Base-by-base conservation (phyloP, 73 alveolate genomes). In the Blepharisma stoltei region DNA sequence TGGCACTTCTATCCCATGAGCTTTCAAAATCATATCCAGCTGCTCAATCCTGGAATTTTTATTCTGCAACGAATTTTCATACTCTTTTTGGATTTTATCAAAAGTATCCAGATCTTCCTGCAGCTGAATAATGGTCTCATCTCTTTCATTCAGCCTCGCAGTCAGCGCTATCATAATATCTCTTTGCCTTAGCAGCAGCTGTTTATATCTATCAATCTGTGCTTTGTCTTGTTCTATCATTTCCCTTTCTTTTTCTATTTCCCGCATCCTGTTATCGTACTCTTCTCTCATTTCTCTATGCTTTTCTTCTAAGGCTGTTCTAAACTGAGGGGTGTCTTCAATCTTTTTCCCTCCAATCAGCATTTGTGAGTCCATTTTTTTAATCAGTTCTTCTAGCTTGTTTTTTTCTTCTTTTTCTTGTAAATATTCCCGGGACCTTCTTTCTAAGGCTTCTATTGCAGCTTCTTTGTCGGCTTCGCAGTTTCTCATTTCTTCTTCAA, bases 131-230 rank as follows among this genome's bases (percentile, higher is more conserved):
- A 97, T 97, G 50, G 97, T 86, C 80, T 97, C 99, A 85, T 97
- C 99, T 69, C 99, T 89, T 82, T 97, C 99, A 80, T 97, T 97
- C 69, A 97, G 92, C 83, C 99, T 86, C 55, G 92, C 92, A 4
- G 99, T 97, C 55, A 97, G 90, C 4, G 99, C 98, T 27, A 96
- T 94, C 99, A 97, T 97, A 52, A 97, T 97, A 92, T 97, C 99
- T 71, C 99, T 90, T 78, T 97, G 93, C 82, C 97, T 95, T 44
- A 96, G 75, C 52, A 97, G 88, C 54, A 97, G 90, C 81, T 97
- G 96, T 92, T 97, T 97, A 86, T 95, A 95, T 80, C 96, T 90
- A 77, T 97, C 99, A 66, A 92, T 97, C 78, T 96, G 93, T 7
- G 96, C 97, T 78, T 96, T 94, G 75, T 94, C 95, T 75, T 94